Evolutionary conservation across 805 yeast genomes (phyloP), one percentile per base, ranked within the genome.

Genomic region (Cyberlindnera xylosilytica): DNA sequence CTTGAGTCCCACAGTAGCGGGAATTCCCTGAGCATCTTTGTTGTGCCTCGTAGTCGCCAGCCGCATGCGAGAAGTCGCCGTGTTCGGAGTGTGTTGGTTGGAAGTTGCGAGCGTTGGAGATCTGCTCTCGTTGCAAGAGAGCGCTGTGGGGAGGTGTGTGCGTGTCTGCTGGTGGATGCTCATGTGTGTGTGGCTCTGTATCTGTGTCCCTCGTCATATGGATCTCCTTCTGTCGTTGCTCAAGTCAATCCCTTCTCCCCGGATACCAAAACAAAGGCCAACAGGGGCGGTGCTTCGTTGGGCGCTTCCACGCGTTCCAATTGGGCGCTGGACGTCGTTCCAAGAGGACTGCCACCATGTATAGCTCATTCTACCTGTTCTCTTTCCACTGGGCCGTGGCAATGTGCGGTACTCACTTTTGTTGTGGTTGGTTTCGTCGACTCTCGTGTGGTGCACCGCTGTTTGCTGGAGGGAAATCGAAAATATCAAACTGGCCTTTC

Each of bases 391-490:
- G 18, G 19, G 8, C 11, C 34, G 13, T 31, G 11, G 22, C 34
- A 19, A 19, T 18, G 34, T 13, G 6, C 13, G 18, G 30, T 18
- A 40, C 38, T 40, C 19, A 39, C 42, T 39, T 34, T 39, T 28
- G 38, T 22, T 20, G 42, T 34, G 31, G 33, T 39, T 28, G 39
- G 22, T 36, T 23, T 6, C 20, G 15, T 31, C 36, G 15, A 8
- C 15, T 20, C 27, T 15, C 15, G 19, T 18, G 20, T 17, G 6
- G 26, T 20, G 17, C 17, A 9, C 13, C 23, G 29, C 40, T 36
- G 47, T 36, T 44, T 39, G 44, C 47, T 44, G 47, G 44, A 31
- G 47, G 44, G 47, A 44, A 44, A 37, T 39, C 43, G 29, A 37
- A 44, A 44, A 42, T 42, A 42, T 42, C 41, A 33, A 41, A 33